These are phyloP conservation scores for Phytophthora cactorum DNA, from an alignment of 352 stramenopile genomes.

Conservation along the genomic window DNA sequence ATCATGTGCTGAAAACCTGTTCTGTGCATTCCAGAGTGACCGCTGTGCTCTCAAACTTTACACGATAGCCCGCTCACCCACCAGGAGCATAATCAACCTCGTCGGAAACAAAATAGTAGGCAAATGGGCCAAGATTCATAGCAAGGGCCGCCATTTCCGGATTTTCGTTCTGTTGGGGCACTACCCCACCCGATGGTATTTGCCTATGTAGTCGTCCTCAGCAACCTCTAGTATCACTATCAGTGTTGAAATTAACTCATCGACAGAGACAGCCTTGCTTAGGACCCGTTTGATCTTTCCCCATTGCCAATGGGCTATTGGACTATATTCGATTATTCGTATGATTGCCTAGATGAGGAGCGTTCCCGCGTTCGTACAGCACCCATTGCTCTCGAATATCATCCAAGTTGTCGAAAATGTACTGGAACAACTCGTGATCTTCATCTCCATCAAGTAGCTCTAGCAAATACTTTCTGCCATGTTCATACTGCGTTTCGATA, in stretches of 20 bases:
- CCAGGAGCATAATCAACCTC: no score
- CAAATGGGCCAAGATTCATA: no score
- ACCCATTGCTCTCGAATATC: neutral
- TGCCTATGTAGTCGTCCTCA: constrained; percentile 6
- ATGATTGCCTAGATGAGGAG: constrained; percentile 5
- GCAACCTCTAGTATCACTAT: constrained; percentile 11
- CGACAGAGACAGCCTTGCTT: neutral
- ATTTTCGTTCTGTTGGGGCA: neutral
- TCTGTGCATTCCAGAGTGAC: no score
- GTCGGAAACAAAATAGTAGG: no score
- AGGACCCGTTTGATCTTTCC: constrained; percentile 7
- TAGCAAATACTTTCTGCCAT: neutral
- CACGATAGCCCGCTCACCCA: no score
- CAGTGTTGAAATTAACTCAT: constrained; percentile 7
- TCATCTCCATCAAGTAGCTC: neutral
- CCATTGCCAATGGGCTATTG: neutral
- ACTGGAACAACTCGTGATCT: neutral
- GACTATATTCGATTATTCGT: constrained; percentile 16
- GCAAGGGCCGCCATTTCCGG: no score
- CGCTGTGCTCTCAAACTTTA: no score
- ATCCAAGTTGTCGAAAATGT: constrained; percentile 4
- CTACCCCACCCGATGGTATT: constrained; percentile 9
- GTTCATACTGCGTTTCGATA: neutral
- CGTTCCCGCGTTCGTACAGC: constrained; percentile 1
- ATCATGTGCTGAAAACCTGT: no score